phyloP scores from a whole-genome alignment of 768 basidiomycete species.

The Mycena indigotica region DNA sequence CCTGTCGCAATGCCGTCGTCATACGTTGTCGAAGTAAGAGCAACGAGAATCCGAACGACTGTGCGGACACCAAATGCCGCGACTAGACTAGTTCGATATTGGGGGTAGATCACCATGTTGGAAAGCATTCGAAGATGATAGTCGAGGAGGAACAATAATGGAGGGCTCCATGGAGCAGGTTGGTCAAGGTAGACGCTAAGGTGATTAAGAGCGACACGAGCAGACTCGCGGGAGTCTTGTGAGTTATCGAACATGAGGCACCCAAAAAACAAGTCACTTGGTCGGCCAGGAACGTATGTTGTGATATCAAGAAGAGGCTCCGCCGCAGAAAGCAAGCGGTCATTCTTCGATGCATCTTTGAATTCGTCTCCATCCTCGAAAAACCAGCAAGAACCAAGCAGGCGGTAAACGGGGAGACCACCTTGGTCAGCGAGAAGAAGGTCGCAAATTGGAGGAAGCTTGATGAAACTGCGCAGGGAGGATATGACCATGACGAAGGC shows the following conservation, averaged over 20 bases:
- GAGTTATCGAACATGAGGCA: constrained; percentile 13
- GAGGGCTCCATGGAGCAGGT: constrained; percentile 8
- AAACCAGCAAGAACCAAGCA: constrained; percentile 22
- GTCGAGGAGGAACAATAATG: constrained; percentile 17
- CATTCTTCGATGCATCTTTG: constrained; percentile 3
- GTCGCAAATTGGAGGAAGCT: constrained; percentile 17
- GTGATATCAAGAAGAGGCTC: constrained; percentile 22
- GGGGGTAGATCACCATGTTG: constrained; percentile 10
- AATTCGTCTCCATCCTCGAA: constrained; percentile 20
- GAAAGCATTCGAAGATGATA: constrained; percentile 19
- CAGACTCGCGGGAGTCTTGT: constrained; percentile 14
- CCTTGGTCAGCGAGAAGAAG: constrained; percentile 6
- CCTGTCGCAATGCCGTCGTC: constrained; percentile 12
- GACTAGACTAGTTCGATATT: constrained; percentile 6
- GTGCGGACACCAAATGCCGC: constrained; percentile 16
- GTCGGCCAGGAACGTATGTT: constrained; percentile 9
- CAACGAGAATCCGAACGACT: constrained; percentile 18
- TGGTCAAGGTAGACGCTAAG: constrained; percentile 14
- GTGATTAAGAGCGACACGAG: constrained; percentile 15
- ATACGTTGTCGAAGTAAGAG: constrained; percentile 14
- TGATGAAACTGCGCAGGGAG: constrained; percentile 21
- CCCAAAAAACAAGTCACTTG: constrained; percentile 15
- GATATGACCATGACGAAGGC: constrained; percentile 13
- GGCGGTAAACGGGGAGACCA: constrained; percentile 8
- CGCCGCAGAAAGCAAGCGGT: constrained; percentile 10